Percentiles rank a stretch among this genome's conserved stretches.
These are phyloP conservation scores for Holtermannia corniformis DNA, from an alignment of 768 basidiomycete genomes.

Conservation along the genomic window DNA sequence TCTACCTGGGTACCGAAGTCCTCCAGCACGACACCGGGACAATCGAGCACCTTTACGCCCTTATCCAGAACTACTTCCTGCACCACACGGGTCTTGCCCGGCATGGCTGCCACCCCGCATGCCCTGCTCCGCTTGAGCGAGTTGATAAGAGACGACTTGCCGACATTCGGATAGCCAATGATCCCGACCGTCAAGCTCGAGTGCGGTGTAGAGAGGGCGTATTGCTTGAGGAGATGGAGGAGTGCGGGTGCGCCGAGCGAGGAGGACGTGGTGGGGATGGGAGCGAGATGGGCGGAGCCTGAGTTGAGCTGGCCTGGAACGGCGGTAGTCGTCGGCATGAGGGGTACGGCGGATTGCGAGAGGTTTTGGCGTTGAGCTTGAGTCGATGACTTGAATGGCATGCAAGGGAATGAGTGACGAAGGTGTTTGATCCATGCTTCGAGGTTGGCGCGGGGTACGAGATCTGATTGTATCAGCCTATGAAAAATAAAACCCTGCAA, in stretches of 20 bases:
- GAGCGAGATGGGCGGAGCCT: constrained; percentile 8
- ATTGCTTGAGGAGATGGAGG: constrained; percentile 63
- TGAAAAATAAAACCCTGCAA: neutral
- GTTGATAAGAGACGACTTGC: constrained; percentile 43
- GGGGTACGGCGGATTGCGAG: constrained; percentile 44
- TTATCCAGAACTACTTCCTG: constrained; percentile 89
- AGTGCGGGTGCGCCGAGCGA: constrained; percentile 48
- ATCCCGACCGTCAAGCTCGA: constrained; percentile 42
- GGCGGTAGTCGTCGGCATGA: constrained; percentile 17
- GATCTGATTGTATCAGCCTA: constrained; percentile 49
- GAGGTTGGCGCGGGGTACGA: constrained; percentile 79
- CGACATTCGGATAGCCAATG: constrained; percentile 43
- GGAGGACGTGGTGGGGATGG: constrained; percentile 35
- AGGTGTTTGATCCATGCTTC: constrained; percentile 83
- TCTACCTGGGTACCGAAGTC: constrained; percentile 51
- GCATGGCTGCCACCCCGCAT: constrained; percentile 86
- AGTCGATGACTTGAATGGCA: constrained; percentile 78
- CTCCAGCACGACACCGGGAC: constrained; percentile 94
- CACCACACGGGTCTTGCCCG: constrained; percentile 85
- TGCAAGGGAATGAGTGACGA: constrained; percentile 82
- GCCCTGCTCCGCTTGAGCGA: constrained; percentile 41
- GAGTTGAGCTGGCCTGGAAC: constrained; percentile 17
- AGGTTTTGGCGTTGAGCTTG: constrained; percentile 72
- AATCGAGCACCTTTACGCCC: constrained; percentile 84
- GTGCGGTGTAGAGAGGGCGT: constrained; percentile 39